Percentiles rank a stretch among this genome's conserved stretches.
These are phyloP conservation scores for Lachancea kluyveri DNA, from an alignment of 805 yeast species.

Conservation along the genomic window DNA sequence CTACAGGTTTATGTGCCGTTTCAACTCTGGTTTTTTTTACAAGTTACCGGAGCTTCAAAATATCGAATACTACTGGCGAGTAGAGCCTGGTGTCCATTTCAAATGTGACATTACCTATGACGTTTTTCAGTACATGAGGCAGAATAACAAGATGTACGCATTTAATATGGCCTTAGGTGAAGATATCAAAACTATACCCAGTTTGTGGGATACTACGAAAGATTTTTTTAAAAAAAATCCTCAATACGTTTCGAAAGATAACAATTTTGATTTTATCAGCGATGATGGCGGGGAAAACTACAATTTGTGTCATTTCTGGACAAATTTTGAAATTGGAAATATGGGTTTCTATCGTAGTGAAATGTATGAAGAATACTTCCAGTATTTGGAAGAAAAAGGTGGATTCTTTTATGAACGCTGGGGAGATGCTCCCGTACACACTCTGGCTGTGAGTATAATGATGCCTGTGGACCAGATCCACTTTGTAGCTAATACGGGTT, in stretches of 20 bases:
- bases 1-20: slow-evolving; percentile 83
- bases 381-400: slow-evolving; percentile 58
- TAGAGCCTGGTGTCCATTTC: slow-evolving; percentile 69
- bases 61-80: slow-evolving; percentile 71
- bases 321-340: slow-evolving; percentile 80
- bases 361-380: slow-evolving; percentile 59
- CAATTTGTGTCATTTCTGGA: slow-evolving; percentile 78
- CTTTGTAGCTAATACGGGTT: slow-evolving; percentile 85
- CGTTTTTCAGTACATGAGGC: slow-evolving; percentile 66
- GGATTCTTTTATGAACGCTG: slow-evolving; percentile 87
- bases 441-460: slow-evolving; percentile 65
- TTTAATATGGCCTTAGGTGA: slow-evolving; percentile 66
- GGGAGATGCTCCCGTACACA: slow-evolving; percentile 93
- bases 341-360: slow-evolving; percentile 73
- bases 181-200: slow-evolving; percentile 52
- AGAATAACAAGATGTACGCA: slow-evolving; percentile 64
- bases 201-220: slow-evolving; percentile 66
- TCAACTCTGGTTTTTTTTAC: slow-evolving; percentile 60
- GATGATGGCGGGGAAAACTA: slow-evolving; percentile 39
- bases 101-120: slow-evolving; percentile 69
- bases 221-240: slow-evolving; percentile 52
- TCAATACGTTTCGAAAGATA: slow-evolving; percentile 50
- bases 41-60: slow-evolving; percentile 55
- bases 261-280: slow-evolving; percentile 57
- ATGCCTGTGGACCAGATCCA: slow-evolving; percentile 65